Conservation (phyloP, 768 basidiomycete genomes). For the Suillus lakei region DNA sequence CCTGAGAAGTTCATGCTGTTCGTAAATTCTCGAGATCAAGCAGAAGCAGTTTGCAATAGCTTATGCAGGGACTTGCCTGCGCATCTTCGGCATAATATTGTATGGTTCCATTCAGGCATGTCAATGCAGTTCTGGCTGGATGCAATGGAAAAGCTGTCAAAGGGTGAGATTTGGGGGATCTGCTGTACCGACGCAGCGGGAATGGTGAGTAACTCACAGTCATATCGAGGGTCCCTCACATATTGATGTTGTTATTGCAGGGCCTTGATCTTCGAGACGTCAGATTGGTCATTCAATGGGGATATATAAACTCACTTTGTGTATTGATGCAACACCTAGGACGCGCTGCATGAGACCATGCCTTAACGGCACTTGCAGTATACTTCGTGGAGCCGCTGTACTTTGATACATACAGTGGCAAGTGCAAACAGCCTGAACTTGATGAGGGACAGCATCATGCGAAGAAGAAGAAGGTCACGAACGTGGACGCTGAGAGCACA, state of each 20-base stretch:
- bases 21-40: constrained; percentile 25
- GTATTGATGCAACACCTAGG: constrained; percentile 21
- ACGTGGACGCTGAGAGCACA: constrained; percentile 31
- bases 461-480: not conserved
- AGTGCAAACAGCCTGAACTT: constrained; percentile 27
- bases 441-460: constrained; percentile 20
- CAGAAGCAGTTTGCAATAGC: not conserved
- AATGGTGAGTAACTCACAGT: constrained; percentile 30
- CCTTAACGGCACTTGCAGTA: constrained; percentile 13
- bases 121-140: constrained; percentile 1
- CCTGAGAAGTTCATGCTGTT: constrained; percentile 29
- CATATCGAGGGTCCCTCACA: too few species aligned
- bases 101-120: constrained; percentile 35
- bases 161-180: constrained; percentile 29
- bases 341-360: constrained; percentile 10
- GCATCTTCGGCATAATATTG: constrained; percentile 15
- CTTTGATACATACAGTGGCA: constrained; percentile 12
- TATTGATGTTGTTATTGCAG: too few species aligned
- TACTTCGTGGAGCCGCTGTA: constrained; percentile 20
- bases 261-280: too few species aligned
- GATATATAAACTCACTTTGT: constrained; percentile 13
- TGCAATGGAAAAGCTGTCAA: constrained; percentile 17
- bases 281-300: constrained; percentile 17
- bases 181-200: constrained; percentile 39
- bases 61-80: too few species aligned